These are phyloP conservation scores for Pyricularia sp. DNA, from an alignment of 2,329 filamentous ascomycete species.

Conservation along the genomic window DNA sequence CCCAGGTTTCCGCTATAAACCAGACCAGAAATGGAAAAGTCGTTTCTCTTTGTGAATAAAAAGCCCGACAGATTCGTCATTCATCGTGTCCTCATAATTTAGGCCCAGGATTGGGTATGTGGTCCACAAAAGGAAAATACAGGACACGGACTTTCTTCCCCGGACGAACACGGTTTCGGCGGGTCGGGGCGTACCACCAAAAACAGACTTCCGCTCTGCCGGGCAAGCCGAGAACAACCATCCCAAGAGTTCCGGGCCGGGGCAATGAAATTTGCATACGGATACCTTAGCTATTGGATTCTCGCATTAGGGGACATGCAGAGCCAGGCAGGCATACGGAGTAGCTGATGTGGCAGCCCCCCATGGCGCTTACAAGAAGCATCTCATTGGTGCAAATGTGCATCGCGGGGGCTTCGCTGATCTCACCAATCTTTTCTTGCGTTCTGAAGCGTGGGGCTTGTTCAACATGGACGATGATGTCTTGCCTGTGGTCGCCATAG, in stretches of 20 bases:
- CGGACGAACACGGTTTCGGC: neutral
- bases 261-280: neutral
- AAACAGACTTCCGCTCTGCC: neutral
- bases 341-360: neutral
- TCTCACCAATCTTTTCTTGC: neutral
- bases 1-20: neutral
- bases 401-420: neutral
- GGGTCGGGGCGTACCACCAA: neutral
- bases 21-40: neutral
- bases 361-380: neutral
- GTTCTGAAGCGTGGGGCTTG: neutral
- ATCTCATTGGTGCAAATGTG: neutral
- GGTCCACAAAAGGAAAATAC: neutral
- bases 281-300: neutral
- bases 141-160: neutral
- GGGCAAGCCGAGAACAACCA: neutral
- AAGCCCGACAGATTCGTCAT: too few species aligned
- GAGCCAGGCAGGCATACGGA: neutral
- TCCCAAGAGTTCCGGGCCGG: neutral
- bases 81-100: neutral
- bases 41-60: neutral
- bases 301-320: neutral
- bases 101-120: neutral
- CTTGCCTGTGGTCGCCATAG: neutral
- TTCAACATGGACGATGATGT: neutral